phyloP scores from a whole-genome alignment of 164 flowering plant genomes.

The Chimonanthus praecox region DNA sequence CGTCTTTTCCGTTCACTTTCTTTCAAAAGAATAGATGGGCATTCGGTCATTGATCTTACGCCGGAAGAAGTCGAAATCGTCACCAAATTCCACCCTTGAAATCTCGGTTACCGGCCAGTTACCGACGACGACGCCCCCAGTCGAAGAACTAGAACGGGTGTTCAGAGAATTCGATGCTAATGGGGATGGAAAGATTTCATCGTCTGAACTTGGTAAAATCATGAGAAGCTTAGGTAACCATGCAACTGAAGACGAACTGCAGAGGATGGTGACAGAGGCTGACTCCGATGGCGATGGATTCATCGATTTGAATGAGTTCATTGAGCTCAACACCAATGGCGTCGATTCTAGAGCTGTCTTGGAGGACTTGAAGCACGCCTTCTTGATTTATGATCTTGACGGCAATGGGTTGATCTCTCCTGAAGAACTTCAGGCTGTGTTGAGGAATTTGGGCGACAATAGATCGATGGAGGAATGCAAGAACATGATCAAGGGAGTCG shows the following conservation, averaged over 20 bases:
- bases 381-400: conserved; percentile 65
- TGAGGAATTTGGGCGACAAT: conserved; percentile 55
- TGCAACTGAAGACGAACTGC: conserved; percentile 47
- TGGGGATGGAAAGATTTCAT: conserved; percentile 76
- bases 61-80: conserved; percentile 7
- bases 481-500: conserved; percentile 73
- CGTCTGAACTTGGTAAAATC: conserved; percentile 57
- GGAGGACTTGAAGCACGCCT: conserved; percentile 53
- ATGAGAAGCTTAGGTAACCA: conserved; percentile 53
- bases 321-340: conserved; percentile 57
- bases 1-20: background rate
- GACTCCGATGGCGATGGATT: conserved; percentile 77
- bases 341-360: conserved; percentile 37
- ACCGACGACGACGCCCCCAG: conserved; percentile 9
- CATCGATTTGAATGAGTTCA: conserved; percentile 59
- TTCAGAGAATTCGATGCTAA: conserved; percentile 73
- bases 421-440: conserved; percentile 55
- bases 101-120: background rate
- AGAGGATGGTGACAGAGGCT: conserved; percentile 43
- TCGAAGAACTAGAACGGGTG: conserved; percentile 53
- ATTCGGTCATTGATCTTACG: conserved; percentile 10
- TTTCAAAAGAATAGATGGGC: conserved; percentile 4
- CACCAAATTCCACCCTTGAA: background rate
- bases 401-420: conserved; percentile 66
- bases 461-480: conserved; percentile 52